These are phyloP conservation scores for Myriosclerotinia scirpicola DNA, from an alignment of 2,329 filamentous ascomycete species.

Conservation along the genomic window DNA sequence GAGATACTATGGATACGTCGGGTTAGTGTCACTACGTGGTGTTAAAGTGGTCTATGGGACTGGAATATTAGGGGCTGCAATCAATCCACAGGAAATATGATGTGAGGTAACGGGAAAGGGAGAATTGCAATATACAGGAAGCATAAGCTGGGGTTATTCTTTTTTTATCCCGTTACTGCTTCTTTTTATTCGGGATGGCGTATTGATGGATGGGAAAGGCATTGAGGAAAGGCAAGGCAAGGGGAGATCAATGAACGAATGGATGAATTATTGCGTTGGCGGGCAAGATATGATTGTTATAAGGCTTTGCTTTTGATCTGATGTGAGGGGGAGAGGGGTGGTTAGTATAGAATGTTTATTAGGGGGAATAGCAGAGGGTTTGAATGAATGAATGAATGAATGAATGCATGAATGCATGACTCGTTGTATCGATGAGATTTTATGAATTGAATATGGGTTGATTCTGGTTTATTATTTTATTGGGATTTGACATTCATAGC, in stretches of 20 bases:
- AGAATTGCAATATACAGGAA: not conserved
- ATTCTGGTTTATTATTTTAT: no score
- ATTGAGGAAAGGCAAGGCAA: not conserved
- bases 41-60: not conserved
- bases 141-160: not conserved
- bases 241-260: not conserved
- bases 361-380: not conserved
- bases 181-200: not conserved
- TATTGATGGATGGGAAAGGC: not conserved
- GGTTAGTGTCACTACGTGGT: not conserved
- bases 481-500: no score
- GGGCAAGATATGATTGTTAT: not conserved
- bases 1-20: constrained; percentile 20
- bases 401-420: not conserved
- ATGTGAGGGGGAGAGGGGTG: not conserved
- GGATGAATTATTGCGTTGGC: not conserved
- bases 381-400: not conserved
- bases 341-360: not conserved
- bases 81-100: not conserved
- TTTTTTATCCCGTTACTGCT: not conserved
- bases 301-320: not conserved
- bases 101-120: not conserved
- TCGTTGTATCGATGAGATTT: not conserved
- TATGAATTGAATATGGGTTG: not conserved
- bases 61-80: no score